Evolutionary conservation across 2,329 filamentous ascomycete genomes (phyloP).

Genomic region (Pseudogymnoascus sp.): DNA sequence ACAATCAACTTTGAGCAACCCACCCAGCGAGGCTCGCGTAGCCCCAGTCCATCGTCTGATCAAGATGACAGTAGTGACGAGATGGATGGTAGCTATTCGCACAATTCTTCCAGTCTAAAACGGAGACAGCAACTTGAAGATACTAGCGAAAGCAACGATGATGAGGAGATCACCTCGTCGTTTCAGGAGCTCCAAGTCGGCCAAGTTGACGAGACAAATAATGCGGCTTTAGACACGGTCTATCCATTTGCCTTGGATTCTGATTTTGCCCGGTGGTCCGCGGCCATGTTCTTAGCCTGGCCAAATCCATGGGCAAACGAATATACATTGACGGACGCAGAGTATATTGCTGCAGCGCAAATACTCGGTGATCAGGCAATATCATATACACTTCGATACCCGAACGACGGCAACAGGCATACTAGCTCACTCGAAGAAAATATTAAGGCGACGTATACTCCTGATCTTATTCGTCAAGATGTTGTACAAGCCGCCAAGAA

Average conservation of each 20-base stretch:
- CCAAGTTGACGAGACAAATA: slow-evolving; percentile 14
- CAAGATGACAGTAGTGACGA: slow-evolving; percentile 48
- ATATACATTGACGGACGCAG: slow-evolving; percentile 42
- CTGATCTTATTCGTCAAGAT: slow-evolving; percentile 37
- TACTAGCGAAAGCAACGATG: slow-evolving; percentile 14
- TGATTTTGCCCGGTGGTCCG: slow-evolving; percentile 33
- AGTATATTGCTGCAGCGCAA: slow-evolving; percentile 61
- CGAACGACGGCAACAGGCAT: slow-evolving; percentile 20
- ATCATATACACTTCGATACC: slow-evolving; percentile 38
- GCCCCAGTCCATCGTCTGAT: slow-evolving; percentile 47
- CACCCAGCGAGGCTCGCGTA: slow-evolving; percentile 41
- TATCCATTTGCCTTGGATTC: slow-evolving; percentile 26
- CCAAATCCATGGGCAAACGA: slow-evolving; percentile 43
- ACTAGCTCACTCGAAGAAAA: slow-evolving; percentile 12
- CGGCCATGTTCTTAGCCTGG: slow-evolving; percentile 52
- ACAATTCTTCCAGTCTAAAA: slow-evolving; percentile 37
- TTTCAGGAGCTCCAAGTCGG: slow-evolving; percentile 27
- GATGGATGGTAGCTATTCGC: slow-evolving; percentile 44
- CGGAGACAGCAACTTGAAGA: slow-evolving; percentile 25
- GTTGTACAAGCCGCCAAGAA: slow-evolving; percentile 39
- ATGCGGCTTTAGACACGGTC: slow-evolving; percentile 20
- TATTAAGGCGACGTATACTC: not conserved
- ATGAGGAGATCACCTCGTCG: slow-evolving; percentile 27
- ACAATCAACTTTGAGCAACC: slow-evolving; percentile 21
- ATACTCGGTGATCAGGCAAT: slow-evolving; percentile 65